These are phyloP conservation scores for Stentor roeselii DNA, from an alignment of 73 alveolate genomes.

Conservation along the genomic window DNA sequence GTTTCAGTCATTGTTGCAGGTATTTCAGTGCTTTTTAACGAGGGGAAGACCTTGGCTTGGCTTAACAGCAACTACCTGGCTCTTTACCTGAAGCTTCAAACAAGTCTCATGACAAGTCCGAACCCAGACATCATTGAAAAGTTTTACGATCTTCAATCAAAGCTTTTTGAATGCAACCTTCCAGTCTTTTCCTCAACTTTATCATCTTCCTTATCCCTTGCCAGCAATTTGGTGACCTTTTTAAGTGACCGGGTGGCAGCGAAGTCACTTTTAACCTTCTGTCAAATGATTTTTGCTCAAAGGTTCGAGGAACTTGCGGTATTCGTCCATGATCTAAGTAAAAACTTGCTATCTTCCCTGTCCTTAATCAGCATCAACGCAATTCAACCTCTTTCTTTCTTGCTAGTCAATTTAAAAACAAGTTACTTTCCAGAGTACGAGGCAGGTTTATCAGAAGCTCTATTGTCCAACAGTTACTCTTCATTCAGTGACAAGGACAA, in stretches of 20 bases:
- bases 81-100: neutral
- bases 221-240: neutral
- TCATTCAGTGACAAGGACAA: neutral
- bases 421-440: neutral
- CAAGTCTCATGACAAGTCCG: neutral
- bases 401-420: neutral
- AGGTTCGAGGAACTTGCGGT: neutral
- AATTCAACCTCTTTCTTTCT: neutral
- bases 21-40: neutral
- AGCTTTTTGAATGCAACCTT: neutral
- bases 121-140: neutral
- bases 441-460: neutral
- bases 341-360: neutral
- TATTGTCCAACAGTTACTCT: neutral
- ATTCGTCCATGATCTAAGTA: neutral
- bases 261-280: neutral
- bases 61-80: neutral
- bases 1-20: neutral
- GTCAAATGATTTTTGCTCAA: neutral
- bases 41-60: neutral
- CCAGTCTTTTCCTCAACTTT: neutral
- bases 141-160: slow-evolving; percentile 4
- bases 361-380: neutral
- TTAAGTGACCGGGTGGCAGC: neutral
- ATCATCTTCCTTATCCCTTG: neutral